Conservation (phyloP, 192 early-diverging fungal species). For the Coemansia sp. region DNA sequence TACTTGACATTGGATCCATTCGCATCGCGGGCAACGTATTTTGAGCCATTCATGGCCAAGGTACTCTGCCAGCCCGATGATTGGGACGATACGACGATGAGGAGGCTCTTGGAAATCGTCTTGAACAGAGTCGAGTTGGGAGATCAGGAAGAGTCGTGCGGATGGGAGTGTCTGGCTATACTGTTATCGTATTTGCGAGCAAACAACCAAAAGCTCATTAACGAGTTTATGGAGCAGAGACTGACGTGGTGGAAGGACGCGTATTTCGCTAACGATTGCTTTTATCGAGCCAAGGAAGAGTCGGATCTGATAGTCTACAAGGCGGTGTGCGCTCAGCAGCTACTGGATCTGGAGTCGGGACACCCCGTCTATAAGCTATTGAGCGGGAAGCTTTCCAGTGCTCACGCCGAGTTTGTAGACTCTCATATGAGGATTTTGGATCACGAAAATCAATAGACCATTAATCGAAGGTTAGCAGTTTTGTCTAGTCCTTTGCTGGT, state of each 20-base stretch:
- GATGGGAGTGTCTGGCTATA: slow-evolving; percentile 25
- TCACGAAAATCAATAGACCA: neutral
- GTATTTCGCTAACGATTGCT: slow-evolving; percentile 16
- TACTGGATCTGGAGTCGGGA: slow-evolving; percentile 11
- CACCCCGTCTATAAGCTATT: slow-evolving; percentile 23
- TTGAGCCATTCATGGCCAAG: slow-evolving; percentile 13
- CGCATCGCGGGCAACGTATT: slow-evolving; percentile 10
- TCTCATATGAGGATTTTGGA: neutral
- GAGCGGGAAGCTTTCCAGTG: neutral
- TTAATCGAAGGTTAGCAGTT: neutral
- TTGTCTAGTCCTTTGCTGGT: slow-evolving; percentile 13
- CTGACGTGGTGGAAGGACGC: slow-evolving; percentile 26
- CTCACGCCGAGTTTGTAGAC: slow-evolving; percentile 19
- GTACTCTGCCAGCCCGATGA: neutral
- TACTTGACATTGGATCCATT: slow-evolving; percentile 41
- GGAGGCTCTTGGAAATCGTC: slow-evolving; percentile 14
- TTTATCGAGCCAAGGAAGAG: neutral
- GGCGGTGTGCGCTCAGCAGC: slow-evolving; percentile 30
- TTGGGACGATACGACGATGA: neutral
- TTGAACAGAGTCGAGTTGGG: slow-evolving; percentile 38
- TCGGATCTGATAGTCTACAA: slow-evolving; percentile 12
- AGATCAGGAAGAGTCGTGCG: slow-evolving; percentile 6
- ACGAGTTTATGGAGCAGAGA: slow-evolving; percentile 15
- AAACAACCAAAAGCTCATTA: slow-evolving; percentile 1
- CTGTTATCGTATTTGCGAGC: neutral